Percentiles rank a stretch among this genome's conserved stretches.
phyloP scores from a whole-genome alignment of 2,329 filamentous ascomycete genomes.

The Fusarium pininemorale region DNA sequence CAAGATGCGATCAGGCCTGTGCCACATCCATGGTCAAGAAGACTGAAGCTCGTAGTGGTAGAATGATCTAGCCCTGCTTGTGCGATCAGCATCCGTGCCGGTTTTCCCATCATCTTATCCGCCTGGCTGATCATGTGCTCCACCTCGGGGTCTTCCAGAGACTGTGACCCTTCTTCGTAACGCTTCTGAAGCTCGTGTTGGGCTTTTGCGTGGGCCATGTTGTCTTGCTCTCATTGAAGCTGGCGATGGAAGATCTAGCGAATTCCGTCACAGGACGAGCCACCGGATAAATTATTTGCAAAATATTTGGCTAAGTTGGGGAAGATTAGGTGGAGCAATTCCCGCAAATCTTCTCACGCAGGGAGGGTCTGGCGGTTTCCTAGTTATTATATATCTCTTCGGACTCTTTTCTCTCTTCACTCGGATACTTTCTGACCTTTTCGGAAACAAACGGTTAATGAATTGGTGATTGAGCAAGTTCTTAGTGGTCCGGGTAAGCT shows the following conservation, averaged over 20 bases:
- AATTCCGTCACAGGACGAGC: accelerated
- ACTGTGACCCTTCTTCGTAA: not conserved
- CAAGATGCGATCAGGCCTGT: not conserved
- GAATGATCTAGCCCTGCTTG: not conserved
- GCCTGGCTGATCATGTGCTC: accelerated
- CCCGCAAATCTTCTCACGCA: not conserved
- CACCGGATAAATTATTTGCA: not conserved
- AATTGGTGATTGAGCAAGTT: not conserved
- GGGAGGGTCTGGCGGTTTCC: not conserved
- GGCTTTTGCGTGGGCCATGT: not conserved
- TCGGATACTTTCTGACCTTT: not conserved
- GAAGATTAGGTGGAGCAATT: not conserved
- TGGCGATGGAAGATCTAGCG: accelerated
- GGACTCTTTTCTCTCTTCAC: not conserved
- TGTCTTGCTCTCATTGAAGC: not conserved
- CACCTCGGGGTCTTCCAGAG: not conserved
- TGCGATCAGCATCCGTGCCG: not conserved
- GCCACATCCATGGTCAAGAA: not conserved
- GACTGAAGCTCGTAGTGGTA: not conserved
- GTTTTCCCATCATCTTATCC: not conserved
- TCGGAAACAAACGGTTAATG: accelerated
- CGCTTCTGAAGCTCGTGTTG: not conserved
- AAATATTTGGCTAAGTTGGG: too few species aligned
- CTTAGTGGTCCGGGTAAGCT: not conserved
- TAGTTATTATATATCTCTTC: too few species aligned